Conservation (phyloP, 768 basidiomycete species). For the Amanita subjunquillea region DNA sequence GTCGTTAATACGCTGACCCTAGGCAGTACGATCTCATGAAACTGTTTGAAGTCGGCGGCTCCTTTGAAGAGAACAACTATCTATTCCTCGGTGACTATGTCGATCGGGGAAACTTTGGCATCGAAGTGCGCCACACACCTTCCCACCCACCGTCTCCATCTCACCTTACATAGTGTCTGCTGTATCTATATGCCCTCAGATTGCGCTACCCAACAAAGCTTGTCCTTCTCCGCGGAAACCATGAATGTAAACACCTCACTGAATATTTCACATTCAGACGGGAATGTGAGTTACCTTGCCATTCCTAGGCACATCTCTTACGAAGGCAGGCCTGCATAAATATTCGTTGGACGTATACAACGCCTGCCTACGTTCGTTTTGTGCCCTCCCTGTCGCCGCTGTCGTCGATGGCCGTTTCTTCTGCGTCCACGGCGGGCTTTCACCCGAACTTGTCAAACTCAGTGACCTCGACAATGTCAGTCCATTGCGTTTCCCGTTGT, state of each 20-base stretch:
- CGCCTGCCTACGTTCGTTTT: constrained; percentile 85
- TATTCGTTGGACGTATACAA: constrained; percentile 84
- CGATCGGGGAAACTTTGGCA: constrained; percentile 89
- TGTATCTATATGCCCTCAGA: constrained; percentile 92
- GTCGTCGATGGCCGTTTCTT: constrained; percentile 94
- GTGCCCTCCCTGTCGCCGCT: constrained; percentile 81
- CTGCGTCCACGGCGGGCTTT: constrained; percentile 95
- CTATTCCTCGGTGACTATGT: constrained; percentile 97
- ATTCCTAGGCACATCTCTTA: constrained; percentile 3
- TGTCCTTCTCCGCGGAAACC: constrained; percentile 85
- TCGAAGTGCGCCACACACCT: constrained; percentile 28
- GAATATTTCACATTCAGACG: constrained; percentile 98
- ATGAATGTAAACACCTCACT: constrained; percentile 94
- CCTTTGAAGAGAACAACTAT: constrained; percentile 73
- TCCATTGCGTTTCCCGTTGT: not conserved
- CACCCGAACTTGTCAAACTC: constrained; percentile 73
- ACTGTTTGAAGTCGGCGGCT: constrained; percentile 90
- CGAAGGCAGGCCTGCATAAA: constrained; percentile 71
- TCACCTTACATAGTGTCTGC: constrained; percentile 48
- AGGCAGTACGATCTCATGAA: constrained; percentile 95
- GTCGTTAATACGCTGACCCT: not conserved
- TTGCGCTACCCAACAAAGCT: constrained; percentile 80
- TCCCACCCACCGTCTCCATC: not conserved
- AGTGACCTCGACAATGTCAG: constrained; percentile 59
- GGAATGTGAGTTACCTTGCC: constrained; percentile 56